phyloP scores from a whole-genome alignment of 1,139 yeast genomes.

The Magnusiomyces suaveolens region DNA sequence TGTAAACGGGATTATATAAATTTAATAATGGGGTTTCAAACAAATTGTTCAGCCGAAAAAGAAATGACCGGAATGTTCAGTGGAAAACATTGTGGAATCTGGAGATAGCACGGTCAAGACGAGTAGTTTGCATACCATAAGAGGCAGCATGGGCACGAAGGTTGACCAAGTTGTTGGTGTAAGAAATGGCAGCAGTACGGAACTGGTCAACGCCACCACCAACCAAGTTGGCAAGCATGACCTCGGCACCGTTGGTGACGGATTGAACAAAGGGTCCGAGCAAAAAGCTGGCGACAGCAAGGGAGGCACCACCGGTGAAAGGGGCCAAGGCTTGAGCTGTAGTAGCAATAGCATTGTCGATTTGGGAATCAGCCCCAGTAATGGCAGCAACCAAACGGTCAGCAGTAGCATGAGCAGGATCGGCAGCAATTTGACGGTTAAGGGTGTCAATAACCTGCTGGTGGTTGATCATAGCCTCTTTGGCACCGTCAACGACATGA shows the following conservation, averaged over 20 bases:
- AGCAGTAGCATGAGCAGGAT: constrained; percentile 17
- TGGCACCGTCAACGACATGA: too few species aligned
- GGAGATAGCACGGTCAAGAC: too few species aligned
- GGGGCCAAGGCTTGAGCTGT: constrained; percentile 22
- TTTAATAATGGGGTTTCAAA: too few species aligned
- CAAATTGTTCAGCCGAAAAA: too few species aligned
- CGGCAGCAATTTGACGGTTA: constrained; percentile 15
- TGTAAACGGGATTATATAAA: too few species aligned
- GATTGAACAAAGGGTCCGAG: constrained; percentile 25
- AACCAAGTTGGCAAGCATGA: constrained; percentile 20
- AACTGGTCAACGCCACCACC: constrained; percentile 14
- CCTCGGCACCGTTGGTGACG: too few species aligned
- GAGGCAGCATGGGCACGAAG: too few species aligned
- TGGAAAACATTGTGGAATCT: too few species aligned
- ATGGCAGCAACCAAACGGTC: constrained; percentile 16
- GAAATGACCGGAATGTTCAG: too few species aligned
- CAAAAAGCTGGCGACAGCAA: constrained; percentile 21
- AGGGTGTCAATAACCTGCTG: constrained; percentile 19
- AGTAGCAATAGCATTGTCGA: too few species aligned
- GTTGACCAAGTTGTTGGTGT: too few species aligned
- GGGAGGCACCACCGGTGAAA: constrained; percentile 20
- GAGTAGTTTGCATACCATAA: too few species aligned
- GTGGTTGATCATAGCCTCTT: constrained; percentile 21
- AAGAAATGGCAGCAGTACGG: neutral
- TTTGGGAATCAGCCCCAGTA: constrained; percentile 12